Base-by-base conservation (phyloP, 352 stramenopile genomes). In the Pythium volutum region DNA sequence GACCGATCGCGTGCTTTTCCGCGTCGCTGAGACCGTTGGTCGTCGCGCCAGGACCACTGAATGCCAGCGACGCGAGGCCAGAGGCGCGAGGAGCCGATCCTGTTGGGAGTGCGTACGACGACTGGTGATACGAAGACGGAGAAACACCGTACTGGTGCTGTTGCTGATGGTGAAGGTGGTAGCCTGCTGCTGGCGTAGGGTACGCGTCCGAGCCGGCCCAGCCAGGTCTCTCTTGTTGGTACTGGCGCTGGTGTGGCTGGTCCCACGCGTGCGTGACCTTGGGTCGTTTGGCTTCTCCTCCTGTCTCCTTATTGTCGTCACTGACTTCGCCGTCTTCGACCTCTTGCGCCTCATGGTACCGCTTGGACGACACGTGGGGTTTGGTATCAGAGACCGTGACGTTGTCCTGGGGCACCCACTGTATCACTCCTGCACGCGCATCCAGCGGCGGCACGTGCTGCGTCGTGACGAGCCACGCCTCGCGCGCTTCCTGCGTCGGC, bases 1-100 rank as follows among this genome's bases (percentile, higher is more conserved):
- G 81, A n/a, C 86, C 86, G 55, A 93, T 89, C 33, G 79, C 86
- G 42, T 75, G 60, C 57, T 82, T 79, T 46, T 92, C 84, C 48
- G 90, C 79, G 43, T 92, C 83, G 9, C 71, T 88, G 74, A 93
- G 85, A 8, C 70, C 72, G 66, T 89, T 89, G 15, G 49, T 66
- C 38, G 43, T 36, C 23, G 51, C 9, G 12, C 38, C 46, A 4
- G 31, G 18, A 47, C 26, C 43, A 12, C 11, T 42, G 26, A 61
- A 66, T 36, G 59, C 36, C 18, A 70, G 55, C 20, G 55, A 60
- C 41, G 43, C 43, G 22, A 64, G 45, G 11, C 7, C 25, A n/a
- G 29, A 51, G 14, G 18, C 12, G 33, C 34, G 42, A 29, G 26
- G 15, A 48, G 18, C 8, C 41, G 10, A n/a, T n/a, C n/a, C n/a